Evolutionary conservation across 371 early-diverging fungal genomes (phyloP).

Genomic region (Mycotypha africana): DNA sequence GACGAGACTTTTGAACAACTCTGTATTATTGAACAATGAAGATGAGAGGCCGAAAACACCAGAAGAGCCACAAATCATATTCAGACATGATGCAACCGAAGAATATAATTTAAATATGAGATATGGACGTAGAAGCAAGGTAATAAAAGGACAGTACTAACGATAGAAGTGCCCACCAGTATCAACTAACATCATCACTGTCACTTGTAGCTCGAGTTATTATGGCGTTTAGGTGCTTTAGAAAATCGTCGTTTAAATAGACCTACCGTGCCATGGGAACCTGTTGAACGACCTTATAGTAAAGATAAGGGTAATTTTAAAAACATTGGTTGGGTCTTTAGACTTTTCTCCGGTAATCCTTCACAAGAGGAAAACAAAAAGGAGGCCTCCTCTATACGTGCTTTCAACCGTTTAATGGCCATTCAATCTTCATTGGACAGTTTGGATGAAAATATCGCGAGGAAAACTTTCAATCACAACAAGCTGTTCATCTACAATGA

Average conservation of each 20-base stretch:
- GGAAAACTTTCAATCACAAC: constrained; percentile 49
- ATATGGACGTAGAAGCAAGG: constrained; percentile 70
- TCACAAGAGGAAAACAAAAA: constrained; percentile 64
- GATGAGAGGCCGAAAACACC: constrained; percentile 59
- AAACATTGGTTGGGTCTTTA: constrained; percentile 66
- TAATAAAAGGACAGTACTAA: no score
- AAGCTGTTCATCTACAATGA: constrained; percentile 56
- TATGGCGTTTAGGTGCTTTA: constrained; percentile 63
- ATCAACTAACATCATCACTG: no score
- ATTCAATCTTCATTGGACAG: constrained; percentile 62
- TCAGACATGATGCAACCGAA: constrained; percentile 55
- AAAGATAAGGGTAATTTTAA: constrained; percentile 56
- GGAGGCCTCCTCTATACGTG: constrained; percentile 59
- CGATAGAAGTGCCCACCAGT: no score
- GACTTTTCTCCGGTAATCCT: constrained; percentile 60
- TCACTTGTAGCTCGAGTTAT: constrained; percentile 58
- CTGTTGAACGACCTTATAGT: constrained; percentile 43
- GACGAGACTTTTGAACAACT: constrained; percentile 61
- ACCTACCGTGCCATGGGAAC: constrained; percentile 62
- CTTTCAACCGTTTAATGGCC: constrained; percentile 59
- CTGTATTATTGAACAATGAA: constrained; percentile 42
- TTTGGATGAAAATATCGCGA: constrained; percentile 60
- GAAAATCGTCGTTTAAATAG: constrained; percentile 51
- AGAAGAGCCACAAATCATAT: constrained; percentile 70
- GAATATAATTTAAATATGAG: constrained; percentile 64